Base-by-base conservation (phyloP, 106 monocot species). In the Agapanthus africanus region DNA sequence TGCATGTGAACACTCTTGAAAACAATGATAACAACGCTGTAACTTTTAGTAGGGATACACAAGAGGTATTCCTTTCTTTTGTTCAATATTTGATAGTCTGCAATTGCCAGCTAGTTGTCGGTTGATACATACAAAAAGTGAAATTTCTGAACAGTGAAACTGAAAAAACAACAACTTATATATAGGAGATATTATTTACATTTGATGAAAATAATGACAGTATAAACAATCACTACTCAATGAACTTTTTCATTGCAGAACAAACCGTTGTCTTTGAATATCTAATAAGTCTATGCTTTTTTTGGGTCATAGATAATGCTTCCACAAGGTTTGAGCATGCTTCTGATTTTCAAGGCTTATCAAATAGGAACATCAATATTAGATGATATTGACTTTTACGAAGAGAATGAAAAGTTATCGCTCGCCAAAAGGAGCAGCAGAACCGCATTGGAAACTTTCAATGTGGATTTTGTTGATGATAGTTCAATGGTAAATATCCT, bases 311-410 rank as follows among this genome's bases (percentile, higher is more conserved):
- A 94, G 94, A 87, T 94, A 71, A 68, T 68, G 40, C 79, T 91
- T 64, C 88, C 77, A 33, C 95, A 95, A 65, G 95, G 95, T 25
- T 47, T 95, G 41, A 73, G 68, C 69, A 91, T 95, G 95, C 85
- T 95, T 72, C 34, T 70, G 19, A 86, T 86, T 68, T 91, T 95
- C 72, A 91, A 91, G 78, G 65, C 33, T 38, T 86, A 78, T 65
- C 67, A 61, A 14, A 42, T 57, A 44, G 73, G 52, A 71, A 82
- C 74, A 38, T 88, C 85, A 22, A 69, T 95, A 14, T 69, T 95
- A 26, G 91, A 95, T 78, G 95, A 95, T 80, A 91, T 88, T 73
- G 76, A 66, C 3, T 91, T 84, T 79, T 95, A 91, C 54, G 91
- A 95, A 44, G 54, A 67, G 13, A 79, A 65, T 54, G 56, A 63